Conservation (phyloP, 2,329 filamentous ascomycete species). For the Sporothrix schenckii region DNA sequence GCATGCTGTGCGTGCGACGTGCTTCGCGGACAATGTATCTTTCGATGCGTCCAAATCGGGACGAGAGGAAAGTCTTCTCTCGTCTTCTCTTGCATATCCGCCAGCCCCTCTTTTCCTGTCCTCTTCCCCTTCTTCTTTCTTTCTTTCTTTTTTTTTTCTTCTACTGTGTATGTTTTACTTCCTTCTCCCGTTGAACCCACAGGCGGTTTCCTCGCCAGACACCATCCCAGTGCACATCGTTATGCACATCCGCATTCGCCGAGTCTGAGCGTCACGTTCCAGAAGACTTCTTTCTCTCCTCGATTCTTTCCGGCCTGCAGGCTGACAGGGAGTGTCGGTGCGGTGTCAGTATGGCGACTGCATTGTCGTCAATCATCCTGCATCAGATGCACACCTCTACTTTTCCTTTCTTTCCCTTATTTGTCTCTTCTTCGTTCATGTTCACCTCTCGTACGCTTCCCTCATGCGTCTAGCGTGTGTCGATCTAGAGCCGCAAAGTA, state of each 20-base stretch:
- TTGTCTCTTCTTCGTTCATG: too few species aligned
- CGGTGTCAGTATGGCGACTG: not conserved
- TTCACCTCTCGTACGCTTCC: not conserved
- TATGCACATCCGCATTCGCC: constrained; percentile 21
- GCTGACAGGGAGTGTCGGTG: not conserved
- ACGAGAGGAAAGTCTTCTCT: not conserved
- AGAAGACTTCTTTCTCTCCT: constrained; percentile 9
- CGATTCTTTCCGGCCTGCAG: not conserved
- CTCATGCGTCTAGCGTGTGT: constrained; percentile 15
- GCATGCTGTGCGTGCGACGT: not conserved
- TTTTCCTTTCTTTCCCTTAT: too few species aligned
- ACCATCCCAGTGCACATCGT: constrained; percentile 11
- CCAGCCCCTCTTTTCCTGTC: not conserved
- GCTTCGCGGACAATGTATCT: too few species aligned
- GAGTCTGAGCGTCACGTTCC: constrained; percentile 11
- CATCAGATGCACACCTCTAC: not conserved
- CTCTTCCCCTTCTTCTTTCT: not conserved
- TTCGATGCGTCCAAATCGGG: constrained; percentile 7
- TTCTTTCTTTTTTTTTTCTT: not conserved
- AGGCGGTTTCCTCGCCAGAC: too few species aligned
- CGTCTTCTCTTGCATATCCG: constrained; percentile 3
- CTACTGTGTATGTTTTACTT: not conserved
- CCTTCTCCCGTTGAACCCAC: not conserved
- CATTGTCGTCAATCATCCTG: not conserved
- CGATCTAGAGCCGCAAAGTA: not conserved